Conservation (phyloP, 768 basidiomycete genomes). For the Punctularia strigosozonata region DNA sequence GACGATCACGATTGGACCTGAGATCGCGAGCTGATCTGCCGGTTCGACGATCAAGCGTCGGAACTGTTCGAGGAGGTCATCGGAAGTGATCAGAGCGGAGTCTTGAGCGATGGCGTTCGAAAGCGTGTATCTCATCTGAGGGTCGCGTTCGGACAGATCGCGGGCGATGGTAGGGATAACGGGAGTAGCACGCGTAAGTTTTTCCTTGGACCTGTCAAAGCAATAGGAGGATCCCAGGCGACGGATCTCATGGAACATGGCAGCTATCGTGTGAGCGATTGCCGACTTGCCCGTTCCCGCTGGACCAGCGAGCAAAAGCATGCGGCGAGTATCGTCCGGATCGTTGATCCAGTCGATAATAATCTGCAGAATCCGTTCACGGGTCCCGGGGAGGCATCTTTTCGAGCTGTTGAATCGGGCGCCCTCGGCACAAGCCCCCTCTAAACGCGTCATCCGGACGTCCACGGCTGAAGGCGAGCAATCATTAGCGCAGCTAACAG, state of each 20-base stretch:
- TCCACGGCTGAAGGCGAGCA: not conserved
- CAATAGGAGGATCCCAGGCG: slow-evolving; percentile 8
- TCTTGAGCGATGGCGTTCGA: not conserved
- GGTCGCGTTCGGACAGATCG: slow-evolving; percentile 3
- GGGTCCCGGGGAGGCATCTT: slow-evolving; percentile 5
- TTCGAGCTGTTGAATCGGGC: slow-evolving; percentile 1
- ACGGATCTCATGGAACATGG: not conserved
- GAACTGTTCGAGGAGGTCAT: slow-evolving; percentile 1
- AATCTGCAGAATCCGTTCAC: not conserved
- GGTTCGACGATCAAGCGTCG: slow-evolving; percentile 3
- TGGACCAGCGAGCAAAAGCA: slow-evolving; percentile 6
- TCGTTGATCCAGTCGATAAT: slow-evolving; percentile 4
- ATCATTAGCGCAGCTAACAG: too few relatives aligned
- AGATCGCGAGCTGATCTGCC: not conserved
- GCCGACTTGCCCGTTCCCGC: slow-evolving; percentile 10
- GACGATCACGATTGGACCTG: slow-evolving; percentile 3
- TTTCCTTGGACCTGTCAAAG: slow-evolving; percentile 3
- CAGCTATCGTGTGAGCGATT: slow-evolving; percentile 6
- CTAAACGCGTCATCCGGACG: not conserved
- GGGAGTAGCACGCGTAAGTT: not conserved
- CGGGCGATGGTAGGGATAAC: slow-evolving; percentile 8
- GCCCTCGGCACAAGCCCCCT: not conserved
- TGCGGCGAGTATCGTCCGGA: not conserved
- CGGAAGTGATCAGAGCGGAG: not conserved
- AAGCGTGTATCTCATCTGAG: not conserved